Evolutionary conservation across 2,329 filamentous ascomycete species (phyloP).

Genomic region (Leptographium radiaticola): DNA sequence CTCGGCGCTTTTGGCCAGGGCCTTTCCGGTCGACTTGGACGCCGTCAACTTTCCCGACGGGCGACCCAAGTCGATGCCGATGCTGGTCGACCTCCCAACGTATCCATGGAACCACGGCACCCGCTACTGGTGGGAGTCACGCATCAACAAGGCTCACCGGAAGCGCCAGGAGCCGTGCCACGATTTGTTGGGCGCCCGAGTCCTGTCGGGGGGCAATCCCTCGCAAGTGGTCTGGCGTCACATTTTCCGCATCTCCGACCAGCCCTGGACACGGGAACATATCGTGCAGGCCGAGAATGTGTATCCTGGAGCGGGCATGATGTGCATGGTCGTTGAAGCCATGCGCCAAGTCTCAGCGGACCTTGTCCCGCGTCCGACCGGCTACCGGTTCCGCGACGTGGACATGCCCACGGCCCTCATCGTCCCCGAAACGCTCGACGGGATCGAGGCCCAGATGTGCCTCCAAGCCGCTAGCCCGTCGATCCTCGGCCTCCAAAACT

Average conservation of each 20-base stretch:
- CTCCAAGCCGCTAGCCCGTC: background rate
- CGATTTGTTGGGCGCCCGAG: constrained; percentile 23
- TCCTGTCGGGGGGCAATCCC: constrained; percentile 7
- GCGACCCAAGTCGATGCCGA: background rate
- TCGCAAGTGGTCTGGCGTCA: constrained; percentile 15
- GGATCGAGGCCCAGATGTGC: background rate
- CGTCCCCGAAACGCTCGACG: background rate
- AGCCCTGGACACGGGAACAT: constrained; percentile 21
- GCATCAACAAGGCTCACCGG: constrained; percentile 16
- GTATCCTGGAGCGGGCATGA: constrained; percentile 24
- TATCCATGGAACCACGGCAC: constrained; percentile 31
- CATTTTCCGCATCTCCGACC: constrained; percentile 18
- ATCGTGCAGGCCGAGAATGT: constrained; percentile 17
- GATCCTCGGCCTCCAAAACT: background rate
- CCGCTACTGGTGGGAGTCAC: constrained; percentile 30
- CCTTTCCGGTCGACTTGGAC: constrained; percentile 4
- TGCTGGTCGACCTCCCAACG: constrained; percentile 28
- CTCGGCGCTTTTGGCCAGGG: constrained; percentile 6
- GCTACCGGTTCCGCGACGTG: background rate
- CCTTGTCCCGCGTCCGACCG: background rate
- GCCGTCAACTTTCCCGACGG: constrained; percentile 7
- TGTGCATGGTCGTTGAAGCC: constrained; percentile 17
- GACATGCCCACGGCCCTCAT: background rate
- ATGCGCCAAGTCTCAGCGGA: background rate
- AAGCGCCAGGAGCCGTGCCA: constrained; percentile 18